These are phyloP conservation scores for Allomyces arbusculus DNA, from an alignment of 192 early-diverging fungal species.

Conservation along the genomic window DNA sequence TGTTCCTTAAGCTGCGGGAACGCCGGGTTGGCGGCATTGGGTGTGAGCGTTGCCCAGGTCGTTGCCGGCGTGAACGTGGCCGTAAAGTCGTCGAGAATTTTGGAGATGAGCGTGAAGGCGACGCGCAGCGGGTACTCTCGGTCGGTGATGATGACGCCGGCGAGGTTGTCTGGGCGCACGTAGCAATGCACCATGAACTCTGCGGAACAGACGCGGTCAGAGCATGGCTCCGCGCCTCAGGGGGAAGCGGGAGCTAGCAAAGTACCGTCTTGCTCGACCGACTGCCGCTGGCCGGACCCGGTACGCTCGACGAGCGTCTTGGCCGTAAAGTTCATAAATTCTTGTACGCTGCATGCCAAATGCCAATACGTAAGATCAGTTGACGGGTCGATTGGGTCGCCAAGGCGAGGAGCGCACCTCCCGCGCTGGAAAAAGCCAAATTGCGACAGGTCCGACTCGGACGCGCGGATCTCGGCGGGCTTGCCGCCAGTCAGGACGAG, in stretches of 20 bases:
- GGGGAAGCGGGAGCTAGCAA: neutral
- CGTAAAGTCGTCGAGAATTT: constrained; percentile 72
- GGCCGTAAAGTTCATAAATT: constrained; percentile 71
- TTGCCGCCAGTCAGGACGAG: constrained; percentile 19
- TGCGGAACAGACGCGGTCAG: constrained; percentile 12
- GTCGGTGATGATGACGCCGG: constrained; percentile 59
- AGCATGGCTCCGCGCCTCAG: neutral
- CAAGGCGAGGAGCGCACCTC: constrained; percentile 22
- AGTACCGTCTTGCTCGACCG: constrained; percentile 57
- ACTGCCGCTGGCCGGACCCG: constrained; percentile 50
- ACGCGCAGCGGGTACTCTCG: constrained; percentile 74
- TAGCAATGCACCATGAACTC: constrained; percentile 68
- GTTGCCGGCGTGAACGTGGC: constrained; percentile 28
- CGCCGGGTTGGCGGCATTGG: constrained; percentile 7
- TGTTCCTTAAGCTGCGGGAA: constrained; percentile 57
- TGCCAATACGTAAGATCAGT: neutral
- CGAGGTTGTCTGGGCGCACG: constrained; percentile 45
- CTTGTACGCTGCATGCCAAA: constrained; percentile 40
- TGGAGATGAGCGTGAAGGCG: constrained; percentile 66
- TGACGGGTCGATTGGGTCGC: constrained; percentile 1
- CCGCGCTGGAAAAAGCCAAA: constrained; percentile 76
- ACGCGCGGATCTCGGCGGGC: constrained; percentile 29
- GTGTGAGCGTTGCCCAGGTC: constrained; percentile 22
- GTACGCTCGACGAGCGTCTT: constrained; percentile 74
- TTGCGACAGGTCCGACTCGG: constrained; percentile 48